Evolutionary conservation across 306 rosid species (phyloP).

Genomic region (Geum urbanum): DNA sequence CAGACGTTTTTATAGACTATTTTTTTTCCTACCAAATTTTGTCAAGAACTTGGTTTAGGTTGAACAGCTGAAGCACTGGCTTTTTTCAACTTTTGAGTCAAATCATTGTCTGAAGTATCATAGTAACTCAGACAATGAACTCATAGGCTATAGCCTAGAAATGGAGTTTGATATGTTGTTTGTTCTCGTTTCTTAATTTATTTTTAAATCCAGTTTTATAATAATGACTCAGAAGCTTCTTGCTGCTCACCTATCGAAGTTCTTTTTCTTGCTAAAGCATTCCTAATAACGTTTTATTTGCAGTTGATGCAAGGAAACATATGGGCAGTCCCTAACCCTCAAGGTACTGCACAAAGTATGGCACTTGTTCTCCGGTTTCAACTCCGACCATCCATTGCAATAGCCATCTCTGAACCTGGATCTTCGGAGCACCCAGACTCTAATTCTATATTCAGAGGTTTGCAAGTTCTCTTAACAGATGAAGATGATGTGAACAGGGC

Average conservation of each 20-base stretch:
- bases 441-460: constrained; percentile 63
- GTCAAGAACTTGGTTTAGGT: background rate
- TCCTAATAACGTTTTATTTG: constrained; percentile 21
- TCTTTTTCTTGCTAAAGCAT: background rate
- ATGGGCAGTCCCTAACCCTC: constrained; percentile 62
- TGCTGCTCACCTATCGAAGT: background rate
- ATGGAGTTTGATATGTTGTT: background rate
- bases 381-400: constrained; percentile 57
- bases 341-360: constrained; percentile 85
- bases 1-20: background rate
- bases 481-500: constrained; percentile 86
- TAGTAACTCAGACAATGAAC: background rate
- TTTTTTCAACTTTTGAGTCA: background rate
- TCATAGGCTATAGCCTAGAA: background rate
- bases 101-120: background rate
- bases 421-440: constrained; percentile 57
- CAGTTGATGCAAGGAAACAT: constrained; percentile 99
- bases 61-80: background rate
- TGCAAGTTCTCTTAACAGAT: constrained; percentile 77
- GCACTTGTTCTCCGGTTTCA: constrained; percentile 83
- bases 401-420: constrained; percentile 74
- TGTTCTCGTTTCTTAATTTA: background rate
- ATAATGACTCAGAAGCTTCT: background rate
- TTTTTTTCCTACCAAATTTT: too few relatives aligned
- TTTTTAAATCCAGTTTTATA: constrained; percentile 1